Base-by-base conservation (phyloP, 306 rosid genomes). In the Malus orientalis region DNA sequence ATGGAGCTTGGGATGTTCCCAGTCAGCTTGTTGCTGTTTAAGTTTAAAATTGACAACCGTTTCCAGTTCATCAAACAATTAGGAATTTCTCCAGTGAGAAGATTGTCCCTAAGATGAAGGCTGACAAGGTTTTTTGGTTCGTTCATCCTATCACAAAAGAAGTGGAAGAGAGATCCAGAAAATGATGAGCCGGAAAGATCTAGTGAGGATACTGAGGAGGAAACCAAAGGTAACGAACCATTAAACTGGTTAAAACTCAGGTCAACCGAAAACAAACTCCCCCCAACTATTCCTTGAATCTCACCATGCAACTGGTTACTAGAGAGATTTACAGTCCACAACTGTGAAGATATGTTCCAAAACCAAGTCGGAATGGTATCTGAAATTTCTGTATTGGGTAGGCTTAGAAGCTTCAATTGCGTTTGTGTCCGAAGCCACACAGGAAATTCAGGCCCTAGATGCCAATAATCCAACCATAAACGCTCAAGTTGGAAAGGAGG, bases 1-100 rank as follows among this genome's bases (percentile, higher is more conserved):
- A 85, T 75, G 74, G 87, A 87, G 15, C 55, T 76, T 32, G 91
- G 91, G 8, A 87, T 80, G 5, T 65, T 36, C n/a, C 91, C 87
- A 14, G 59, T 64, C 0, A 85, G 76, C 19, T 76, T 76, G 79
- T 85, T 87, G 22, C 15, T 12, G 0, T 81, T 80, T 65, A 87
- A 69, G 70, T 85, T 63, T 36, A 87, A 2, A 8, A 9, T 0
- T 2, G 0, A 0, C 23, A 75, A 64, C 0, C 0, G 0, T 59
- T 29, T 25, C 74, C 81, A 76, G 4, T 67, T 16, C 11, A 32
- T 66, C 81, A 62, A 81, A 58, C 84, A 76, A 58, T 87, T 74
- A 60, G 68, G 53, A 30, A 83, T 73, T 64, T 19, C 70, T 49
- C 82, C 82, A 11, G 45, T n/a, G 25, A 81, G 79, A 49, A 63